Evolutionary conservation across 305 asterid species (phyloP).

Genomic region (Caryopteris hybrid): DNA sequence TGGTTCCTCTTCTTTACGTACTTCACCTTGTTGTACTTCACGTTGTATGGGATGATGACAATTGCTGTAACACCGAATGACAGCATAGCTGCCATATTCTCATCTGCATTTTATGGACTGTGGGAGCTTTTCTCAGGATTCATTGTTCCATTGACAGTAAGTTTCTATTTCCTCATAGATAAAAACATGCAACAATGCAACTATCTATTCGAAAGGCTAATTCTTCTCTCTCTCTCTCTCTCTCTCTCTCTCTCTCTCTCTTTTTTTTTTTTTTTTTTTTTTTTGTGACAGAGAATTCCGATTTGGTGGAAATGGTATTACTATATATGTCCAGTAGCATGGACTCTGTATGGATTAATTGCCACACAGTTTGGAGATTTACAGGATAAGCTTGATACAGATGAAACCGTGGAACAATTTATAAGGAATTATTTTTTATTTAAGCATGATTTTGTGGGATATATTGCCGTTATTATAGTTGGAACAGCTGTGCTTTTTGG

Average conservation of each 20-base stretch:
- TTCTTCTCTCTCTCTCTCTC: no score
- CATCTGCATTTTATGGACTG: conserved; percentile 16
- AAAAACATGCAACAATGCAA: background rate
- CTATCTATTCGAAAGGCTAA: no score
- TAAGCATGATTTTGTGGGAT: conserved; percentile 51
- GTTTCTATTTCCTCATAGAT: conserved; percentile 1
- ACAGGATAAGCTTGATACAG: conserved; percentile 35
- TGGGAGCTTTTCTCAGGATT: conserved; percentile 89
- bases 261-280: background rate
- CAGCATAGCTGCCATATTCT: background rate
- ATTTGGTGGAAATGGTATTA: conserved; percentile 92
- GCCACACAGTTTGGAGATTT: conserved; percentile 70
- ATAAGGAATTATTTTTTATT: conserved; percentile 46
- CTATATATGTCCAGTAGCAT: conserved; percentile 46
- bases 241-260: no score
- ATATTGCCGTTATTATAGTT: conserved; percentile 45
- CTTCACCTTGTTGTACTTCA: conserved; percentile 63
- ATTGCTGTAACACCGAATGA: conserved; percentile 23
- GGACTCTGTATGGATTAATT: conserved; percentile 69
- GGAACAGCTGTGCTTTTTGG: conserved; percentile 50
- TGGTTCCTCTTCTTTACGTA: conserved; percentile 73
- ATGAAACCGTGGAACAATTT: conserved; percentile 52
- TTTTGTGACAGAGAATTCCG: conserved; percentile 63
- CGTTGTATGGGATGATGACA: conserved; percentile 78
- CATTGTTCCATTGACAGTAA: conserved; percentile 57